Conservation (phyloP, 495 filamentous ascomycete genomes). For the Neurospora tetrasperma region DNA sequence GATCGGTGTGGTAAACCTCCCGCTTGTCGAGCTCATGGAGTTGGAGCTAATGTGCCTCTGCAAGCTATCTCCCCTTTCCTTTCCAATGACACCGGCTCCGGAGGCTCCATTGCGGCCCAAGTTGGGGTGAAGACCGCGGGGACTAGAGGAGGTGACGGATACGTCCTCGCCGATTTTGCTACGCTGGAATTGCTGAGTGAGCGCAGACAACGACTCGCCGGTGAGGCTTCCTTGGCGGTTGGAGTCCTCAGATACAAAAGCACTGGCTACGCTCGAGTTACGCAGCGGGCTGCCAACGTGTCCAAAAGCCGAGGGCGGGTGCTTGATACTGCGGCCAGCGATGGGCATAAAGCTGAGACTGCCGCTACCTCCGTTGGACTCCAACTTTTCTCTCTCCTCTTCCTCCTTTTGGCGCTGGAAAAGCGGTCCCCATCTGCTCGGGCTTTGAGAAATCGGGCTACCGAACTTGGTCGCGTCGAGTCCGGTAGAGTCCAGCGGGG, state of each 20-base stretch:
- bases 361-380: neutral
- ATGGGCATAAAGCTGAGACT: constrained; percentile 8
- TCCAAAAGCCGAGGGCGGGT: constrained; percentile 50
- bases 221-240: constrained; percentile 30
- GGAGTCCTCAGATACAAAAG: constrained; percentile 45
- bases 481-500: constrained; percentile 37
- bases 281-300: constrained; percentile 92
- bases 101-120: constrained; percentile 13
- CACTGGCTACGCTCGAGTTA: constrained; percentile 63
- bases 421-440: constrained; percentile 76
- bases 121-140: constrained; percentile 28
- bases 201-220: constrained; percentile 49
- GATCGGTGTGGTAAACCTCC: constrained; percentile 54
- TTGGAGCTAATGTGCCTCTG: constrained; percentile 45
- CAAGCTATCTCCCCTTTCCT: constrained; percentile 24
- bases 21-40: constrained; percentile 37
- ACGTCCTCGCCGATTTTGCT: constrained; percentile 38
- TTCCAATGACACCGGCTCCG: constrained; percentile 22
- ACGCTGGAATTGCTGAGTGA: constrained; percentile 59
- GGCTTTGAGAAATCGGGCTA: constrained; percentile 66
- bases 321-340: constrained; percentile 26
- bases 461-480: constrained; percentile 57
- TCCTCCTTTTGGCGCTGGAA: constrained; percentile 71
- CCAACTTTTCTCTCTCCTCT: constrained; percentile 65
- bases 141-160: constrained; percentile 23